Percentiles rank a stretch among this genome's conserved stretches.
Conservation (phyloP, 1,284 basidiomycete genomes). For the Ustilago crameri region DNA sequence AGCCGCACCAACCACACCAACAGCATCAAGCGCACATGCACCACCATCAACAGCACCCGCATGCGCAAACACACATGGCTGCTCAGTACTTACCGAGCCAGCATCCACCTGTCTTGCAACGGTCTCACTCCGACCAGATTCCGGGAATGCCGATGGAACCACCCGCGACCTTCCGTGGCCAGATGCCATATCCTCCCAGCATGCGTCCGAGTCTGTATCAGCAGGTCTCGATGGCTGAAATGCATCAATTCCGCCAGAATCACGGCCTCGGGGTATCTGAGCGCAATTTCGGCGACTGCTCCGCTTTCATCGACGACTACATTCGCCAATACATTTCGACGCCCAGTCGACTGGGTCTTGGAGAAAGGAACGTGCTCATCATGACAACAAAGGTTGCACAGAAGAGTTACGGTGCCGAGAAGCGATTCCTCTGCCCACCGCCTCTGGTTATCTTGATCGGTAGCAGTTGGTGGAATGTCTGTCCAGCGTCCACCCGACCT, state of each 20-base stretch:
- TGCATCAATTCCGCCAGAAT: slow-evolving; percentile 38
- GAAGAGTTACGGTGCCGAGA: slow-evolving; percentile 95
- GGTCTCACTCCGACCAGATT: slow-evolving; percentile 32
- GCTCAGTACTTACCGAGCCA: slow-evolving; percentile 12
- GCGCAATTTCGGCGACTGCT: slow-evolving; percentile 51
- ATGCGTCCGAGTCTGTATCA: slow-evolving; percentile 55
- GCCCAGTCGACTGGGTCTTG: slow-evolving; percentile 85
- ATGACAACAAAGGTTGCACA: slow-evolving; percentile 97
- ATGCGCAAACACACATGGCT: too few relatives aligned
- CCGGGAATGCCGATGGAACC: slow-evolving; percentile 23
- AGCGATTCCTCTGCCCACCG: slow-evolving; percentile 95
- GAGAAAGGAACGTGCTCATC: slow-evolving; percentile 91
- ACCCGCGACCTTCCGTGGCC: slow-evolving; percentile 24
- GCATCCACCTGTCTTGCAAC: slow-evolving; percentile 25
- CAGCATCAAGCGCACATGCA: neutral
- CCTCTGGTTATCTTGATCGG: slow-evolving; percentile 94
- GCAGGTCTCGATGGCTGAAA: slow-evolving; percentile 52
- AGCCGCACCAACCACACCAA: slow-evolving; percentile 7
- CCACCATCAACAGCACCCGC: slow-evolving; percentile 8
- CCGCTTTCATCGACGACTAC: slow-evolving; percentile 54
- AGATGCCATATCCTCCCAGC: slow-evolving; percentile 40
- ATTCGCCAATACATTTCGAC: slow-evolving; percentile 77
- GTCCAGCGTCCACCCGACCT: slow-evolving; percentile 63
- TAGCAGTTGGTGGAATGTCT: slow-evolving; percentile 84
- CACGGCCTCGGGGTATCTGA: slow-evolving; percentile 35